Evolutionary conservation across 2,329 filamentous ascomycete species (phyloP).

Genomic region (Thielaviopsis euricoi): DNA sequence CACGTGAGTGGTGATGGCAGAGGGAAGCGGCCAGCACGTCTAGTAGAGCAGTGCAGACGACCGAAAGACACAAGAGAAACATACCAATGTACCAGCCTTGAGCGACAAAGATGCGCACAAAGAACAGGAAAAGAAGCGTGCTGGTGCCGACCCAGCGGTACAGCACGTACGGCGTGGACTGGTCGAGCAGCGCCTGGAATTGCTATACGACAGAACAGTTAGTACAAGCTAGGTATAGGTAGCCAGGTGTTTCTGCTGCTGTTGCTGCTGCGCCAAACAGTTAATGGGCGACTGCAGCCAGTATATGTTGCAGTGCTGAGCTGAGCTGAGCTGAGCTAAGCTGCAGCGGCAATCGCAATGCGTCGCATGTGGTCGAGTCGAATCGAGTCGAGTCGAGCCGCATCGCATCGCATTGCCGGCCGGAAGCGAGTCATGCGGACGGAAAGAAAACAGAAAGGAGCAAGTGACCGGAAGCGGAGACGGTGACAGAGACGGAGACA

Average conservation of each 20-base stretch:
- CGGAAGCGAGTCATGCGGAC: neutral
- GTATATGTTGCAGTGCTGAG: no score
- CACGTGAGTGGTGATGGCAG: neutral
- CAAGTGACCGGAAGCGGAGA: no score
- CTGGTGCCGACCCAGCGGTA: constrained; percentile 88
- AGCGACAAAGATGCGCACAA: constrained; percentile 72
- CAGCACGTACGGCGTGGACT: constrained; percentile 72
- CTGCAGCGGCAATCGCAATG: no score
- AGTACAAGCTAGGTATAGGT: neutral
- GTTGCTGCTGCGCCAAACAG: neutral
- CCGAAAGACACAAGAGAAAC: constrained; percentile 15
- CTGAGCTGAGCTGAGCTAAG: no score
- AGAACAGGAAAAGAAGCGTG: constrained; percentile 61
- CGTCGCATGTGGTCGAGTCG: no score
- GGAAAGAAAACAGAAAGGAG: no score
- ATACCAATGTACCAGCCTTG: constrained; percentile 98
- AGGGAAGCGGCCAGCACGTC: neutral
- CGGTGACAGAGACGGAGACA: no score
- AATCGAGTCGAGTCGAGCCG: no score
- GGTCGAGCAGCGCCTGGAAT: constrained; percentile 89
- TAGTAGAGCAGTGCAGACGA: no score
- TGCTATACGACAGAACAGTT: constrained; percentile 34
- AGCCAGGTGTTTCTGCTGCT: neutral
- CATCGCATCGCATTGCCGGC: no score
- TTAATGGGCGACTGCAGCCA: neutral